Conservation (phyloP, 257 asterid species). For the Leptodermis oblonga region DNA sequence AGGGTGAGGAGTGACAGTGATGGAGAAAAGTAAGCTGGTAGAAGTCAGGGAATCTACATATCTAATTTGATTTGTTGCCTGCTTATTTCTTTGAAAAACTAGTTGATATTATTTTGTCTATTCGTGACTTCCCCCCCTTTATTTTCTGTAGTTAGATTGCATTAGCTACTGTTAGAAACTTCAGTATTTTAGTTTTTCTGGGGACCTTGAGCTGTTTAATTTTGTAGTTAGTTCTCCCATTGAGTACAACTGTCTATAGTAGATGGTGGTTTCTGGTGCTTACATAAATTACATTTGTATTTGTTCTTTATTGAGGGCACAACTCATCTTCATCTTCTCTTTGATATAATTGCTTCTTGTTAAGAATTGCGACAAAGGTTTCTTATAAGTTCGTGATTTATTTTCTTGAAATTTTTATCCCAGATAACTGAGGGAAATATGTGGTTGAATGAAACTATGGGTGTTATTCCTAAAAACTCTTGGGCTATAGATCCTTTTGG, state of each 20-base stretch:
- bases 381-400: background rate
- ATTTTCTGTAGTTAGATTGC: background rate
- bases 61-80: background rate
- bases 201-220: background rate
- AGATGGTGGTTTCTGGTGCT: too few relatives aligned
- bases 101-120: background rate
- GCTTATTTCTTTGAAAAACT: background rate
- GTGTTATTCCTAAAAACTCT: constrained; percentile 85
- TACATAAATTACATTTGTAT: background rate
- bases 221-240: background rate
- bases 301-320: background rate
- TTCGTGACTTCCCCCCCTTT: background rate
- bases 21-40: background rate
- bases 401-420: constrained; percentile 17
- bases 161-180: too few relatives aligned
- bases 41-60: background rate
- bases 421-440: constrained; percentile 93
- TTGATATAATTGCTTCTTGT: constrained; percentile 7
- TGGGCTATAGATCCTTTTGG: constrained; percentile 99
- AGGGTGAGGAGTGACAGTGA: background rate
- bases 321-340: background rate
- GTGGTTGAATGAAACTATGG: constrained; percentile 98
- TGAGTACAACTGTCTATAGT: background rate
- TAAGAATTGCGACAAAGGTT: background rate
- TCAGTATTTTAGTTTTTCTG: background rate